These are phyloP conservation scores for Dioscorea alata DNA, from an alignment of 106 monocot species.

Conservation along the genomic window DNA sequence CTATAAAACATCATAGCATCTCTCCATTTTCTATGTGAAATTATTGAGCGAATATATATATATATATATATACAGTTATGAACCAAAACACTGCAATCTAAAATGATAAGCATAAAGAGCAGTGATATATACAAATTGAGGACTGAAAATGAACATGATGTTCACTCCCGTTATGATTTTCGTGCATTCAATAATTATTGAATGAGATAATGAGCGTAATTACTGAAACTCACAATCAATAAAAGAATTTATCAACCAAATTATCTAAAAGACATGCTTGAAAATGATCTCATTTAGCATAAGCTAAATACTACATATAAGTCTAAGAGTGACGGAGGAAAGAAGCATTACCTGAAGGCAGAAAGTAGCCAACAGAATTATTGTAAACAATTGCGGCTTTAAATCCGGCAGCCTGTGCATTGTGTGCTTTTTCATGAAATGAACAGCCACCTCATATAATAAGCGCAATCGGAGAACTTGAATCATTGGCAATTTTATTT, in stretches of 20 bases:
- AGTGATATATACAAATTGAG: no score
- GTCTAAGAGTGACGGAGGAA: neutral
- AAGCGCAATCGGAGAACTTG: constrained; percentile 52
- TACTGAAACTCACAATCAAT: no score
- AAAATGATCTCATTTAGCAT: no score
- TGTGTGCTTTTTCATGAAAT: constrained; percentile 81
- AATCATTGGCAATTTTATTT: constrained; percentile 32
- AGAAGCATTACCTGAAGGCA: constrained; percentile 61
- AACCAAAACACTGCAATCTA: neutral
- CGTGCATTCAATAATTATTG: no score
- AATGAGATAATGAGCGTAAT: no score
- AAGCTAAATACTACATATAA: no score
- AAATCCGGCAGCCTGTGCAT: constrained; percentile 78
- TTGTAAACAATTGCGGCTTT: constrained; percentile 76
- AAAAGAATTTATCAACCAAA: no score
- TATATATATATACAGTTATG: neutral
- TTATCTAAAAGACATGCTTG: no score
- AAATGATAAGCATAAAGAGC: no score
- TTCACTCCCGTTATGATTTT: no score
- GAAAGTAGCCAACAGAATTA: constrained; percentile 38
- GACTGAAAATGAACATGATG: no score
- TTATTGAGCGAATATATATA: neutral
- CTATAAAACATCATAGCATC: neutral
- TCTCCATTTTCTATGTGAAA: neutral
- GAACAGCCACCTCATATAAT: constrained; percentile 77